phyloP scores from a whole-genome alignment of 257 asterid genomes.

The Galeopsis tetrahit region DNA sequence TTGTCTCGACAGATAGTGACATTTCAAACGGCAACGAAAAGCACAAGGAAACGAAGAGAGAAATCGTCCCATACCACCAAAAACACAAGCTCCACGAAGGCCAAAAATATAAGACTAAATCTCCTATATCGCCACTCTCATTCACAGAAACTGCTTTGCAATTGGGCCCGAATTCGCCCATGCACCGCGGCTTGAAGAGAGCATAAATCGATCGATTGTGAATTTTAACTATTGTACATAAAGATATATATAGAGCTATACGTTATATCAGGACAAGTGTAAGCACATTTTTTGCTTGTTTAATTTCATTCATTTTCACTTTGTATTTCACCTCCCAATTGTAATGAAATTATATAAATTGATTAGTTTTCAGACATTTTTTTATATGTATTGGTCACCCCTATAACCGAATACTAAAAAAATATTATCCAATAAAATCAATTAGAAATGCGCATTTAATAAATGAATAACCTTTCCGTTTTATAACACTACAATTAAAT shows the following conservation, averaged over 20 bases:
- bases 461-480: too few relatives aligned
- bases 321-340: constrained; percentile 27
- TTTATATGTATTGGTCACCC: neutral
- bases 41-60: constrained; percentile 34
- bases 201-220: constrained; percentile 4
- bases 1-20: constrained; percentile 51
- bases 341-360: constrained; percentile 30
- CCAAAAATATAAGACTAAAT: constrained; percentile 34
- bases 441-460: neutral
- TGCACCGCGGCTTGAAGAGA: constrained; percentile 39
- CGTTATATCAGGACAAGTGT: neutral
- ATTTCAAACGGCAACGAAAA: constrained; percentile 21
- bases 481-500: neutral
- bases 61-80: constrained; percentile 37
- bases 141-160: constrained; percentile 43
- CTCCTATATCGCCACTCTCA: constrained; percentile 48
- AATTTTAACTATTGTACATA: constrained; percentile 27
- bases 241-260: neutral
- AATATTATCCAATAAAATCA: neutral
- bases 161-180: constrained; percentile 45
- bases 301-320: constrained; percentile 30
- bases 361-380: neutral
- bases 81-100: constrained; percentile 44
- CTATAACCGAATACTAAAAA: neutral
- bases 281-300: constrained; percentile 12